These are phyloP conservation scores for Dothistroma pini DNA, from an alignment of 2,329 filamentous ascomycete species.

Conservation along the genomic window DNA sequence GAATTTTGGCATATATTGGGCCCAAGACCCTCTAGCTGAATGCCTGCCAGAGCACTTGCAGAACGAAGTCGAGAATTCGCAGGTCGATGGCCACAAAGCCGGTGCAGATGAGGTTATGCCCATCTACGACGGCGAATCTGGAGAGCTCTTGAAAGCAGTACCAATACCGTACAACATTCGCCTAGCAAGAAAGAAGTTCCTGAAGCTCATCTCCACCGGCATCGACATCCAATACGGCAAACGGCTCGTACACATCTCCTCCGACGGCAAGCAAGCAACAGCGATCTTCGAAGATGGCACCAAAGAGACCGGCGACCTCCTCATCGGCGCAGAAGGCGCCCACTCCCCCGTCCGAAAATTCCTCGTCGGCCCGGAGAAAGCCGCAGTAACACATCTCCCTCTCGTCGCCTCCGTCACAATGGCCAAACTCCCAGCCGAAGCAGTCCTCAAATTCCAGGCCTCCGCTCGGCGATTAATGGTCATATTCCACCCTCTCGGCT, in stretches of 20 bases:
- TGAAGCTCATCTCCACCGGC: conserved; percentile 15
- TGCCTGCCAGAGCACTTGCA: conserved; percentile 18
- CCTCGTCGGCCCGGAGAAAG: conserved; percentile 13
- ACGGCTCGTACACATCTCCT: conserved; percentile 9
- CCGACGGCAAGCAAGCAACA: conserved; percentile 12
- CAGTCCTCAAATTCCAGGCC: conserved; percentile 13
- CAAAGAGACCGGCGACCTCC: conserved; percentile 23
- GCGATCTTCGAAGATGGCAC: conserved; percentile 29
- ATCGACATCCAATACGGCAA: conserved; percentile 18
- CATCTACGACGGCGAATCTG: conserved; percentile 17
- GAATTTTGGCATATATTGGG: conserved; percentile 23
- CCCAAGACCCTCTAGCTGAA: conserved; percentile 18
- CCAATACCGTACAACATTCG: conserved; percentile 20
- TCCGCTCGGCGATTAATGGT: conserved; percentile 16
- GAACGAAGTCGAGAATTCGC: conserved; percentile 15
- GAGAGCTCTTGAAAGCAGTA: conserved; percentile 15
- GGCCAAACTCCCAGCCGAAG: conserved; percentile 14
- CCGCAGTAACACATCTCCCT: conserved; percentile 11
- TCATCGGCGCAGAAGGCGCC: conserved; percentile 34
- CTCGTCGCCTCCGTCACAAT: conserved; percentile 17
- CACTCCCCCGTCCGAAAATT: conserved; percentile 28
- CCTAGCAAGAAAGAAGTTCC: conserved; percentile 18
- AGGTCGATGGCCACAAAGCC: conserved; percentile 17
- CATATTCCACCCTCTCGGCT: conserved; percentile 16
- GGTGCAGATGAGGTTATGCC: conserved; percentile 20